A percentile compares a stretch with the other conserved stretches of the same genome.
Conservation (phyloP, 129 eudicot genomes). For the Flaveria linearis region DNA sequence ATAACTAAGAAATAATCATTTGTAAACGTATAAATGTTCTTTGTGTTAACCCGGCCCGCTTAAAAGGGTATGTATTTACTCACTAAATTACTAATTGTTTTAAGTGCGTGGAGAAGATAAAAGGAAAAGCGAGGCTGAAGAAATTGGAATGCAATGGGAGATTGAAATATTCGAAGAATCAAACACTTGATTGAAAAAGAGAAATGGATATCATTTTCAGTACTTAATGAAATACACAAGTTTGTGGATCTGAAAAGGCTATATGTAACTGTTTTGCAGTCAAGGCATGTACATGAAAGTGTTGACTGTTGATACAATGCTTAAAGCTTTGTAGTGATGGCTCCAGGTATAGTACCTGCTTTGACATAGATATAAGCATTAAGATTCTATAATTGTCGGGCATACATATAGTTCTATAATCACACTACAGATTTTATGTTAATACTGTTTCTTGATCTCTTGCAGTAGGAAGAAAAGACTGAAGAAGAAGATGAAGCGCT, state of each 20-base stretch:
- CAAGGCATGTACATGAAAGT: conserved; percentile 69
- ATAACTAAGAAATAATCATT: not conserved
- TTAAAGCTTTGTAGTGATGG: conserved; percentile 59
- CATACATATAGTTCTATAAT: not conserved
- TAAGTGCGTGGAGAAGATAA: conserved; percentile 48
- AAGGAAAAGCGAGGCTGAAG: conserved; percentile 57
- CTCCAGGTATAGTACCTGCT: conserved; percentile 29
- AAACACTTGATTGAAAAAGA: conserved; percentile 58
- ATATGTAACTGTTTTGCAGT: conserved; percentile 43
- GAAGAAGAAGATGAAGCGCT: conserved; percentile 68
- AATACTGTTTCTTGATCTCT: not conserved
- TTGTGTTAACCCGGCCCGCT: too few relatives aligned
- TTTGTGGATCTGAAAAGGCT: conserved; percentile 18
- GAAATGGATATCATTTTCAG: conserved; percentile 73
- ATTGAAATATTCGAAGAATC: conserved; percentile 48
- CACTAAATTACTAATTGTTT: not conserved
- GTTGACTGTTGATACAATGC: conserved; percentile 56
- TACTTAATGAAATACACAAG: conserved; percentile 49
- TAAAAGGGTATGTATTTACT: not conserved
- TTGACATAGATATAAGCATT: not conserved
- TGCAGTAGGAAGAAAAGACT: conserved; percentile 46
- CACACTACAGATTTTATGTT: not conserved
- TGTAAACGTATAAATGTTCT: not conserved
- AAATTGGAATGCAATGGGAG: conserved; percentile 72
- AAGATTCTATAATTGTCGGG: not conserved